phyloP scores from a whole-genome alignment of 2,329 filamentous ascomycete genomes.

The Fusarium anguioides region DNA sequence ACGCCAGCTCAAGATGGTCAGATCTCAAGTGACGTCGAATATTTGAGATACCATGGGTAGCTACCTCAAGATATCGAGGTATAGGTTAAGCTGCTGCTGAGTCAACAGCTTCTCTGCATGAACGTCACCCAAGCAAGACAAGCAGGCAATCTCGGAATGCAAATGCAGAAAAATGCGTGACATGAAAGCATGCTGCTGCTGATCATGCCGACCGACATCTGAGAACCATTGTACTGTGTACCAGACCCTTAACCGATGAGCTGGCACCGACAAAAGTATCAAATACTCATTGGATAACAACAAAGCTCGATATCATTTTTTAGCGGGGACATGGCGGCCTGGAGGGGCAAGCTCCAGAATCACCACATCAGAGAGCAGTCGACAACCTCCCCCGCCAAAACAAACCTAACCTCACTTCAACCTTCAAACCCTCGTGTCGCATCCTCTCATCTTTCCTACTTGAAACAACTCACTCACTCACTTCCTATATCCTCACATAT shows the following conservation, averaged over 20 bases:
- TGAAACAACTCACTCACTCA: slow-evolving; percentile 2
- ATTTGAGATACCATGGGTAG: too few relatives aligned
- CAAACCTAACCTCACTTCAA: slow-evolving; percentile 30
- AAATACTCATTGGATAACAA: slow-evolving; percentile 27
- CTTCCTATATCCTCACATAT: slow-evolving; percentile 22
- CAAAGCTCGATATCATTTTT: slow-evolving; percentile 33
- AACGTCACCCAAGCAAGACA: slow-evolving; percentile 15
- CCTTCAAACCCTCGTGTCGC: slow-evolving; percentile 37
- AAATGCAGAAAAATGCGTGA: slow-evolving; percentile 36
- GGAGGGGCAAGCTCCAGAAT: slow-evolving; percentile 42
- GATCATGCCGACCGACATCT: slow-evolving; percentile 34
- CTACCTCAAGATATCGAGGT: neutral
- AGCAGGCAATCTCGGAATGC: neutral
- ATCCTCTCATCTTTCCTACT: slow-evolving; percentile 23
- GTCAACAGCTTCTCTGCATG: slow-evolving; percentile 9
- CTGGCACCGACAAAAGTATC: slow-evolving; percentile 16
- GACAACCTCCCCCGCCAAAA: slow-evolving; percentile 38
- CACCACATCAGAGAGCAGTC: slow-evolving; percentile 35
- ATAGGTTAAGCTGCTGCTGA: slow-evolving; percentile 15
- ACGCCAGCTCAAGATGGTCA: slow-evolving; percentile 9
- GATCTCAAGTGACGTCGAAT: slow-evolving; percentile 21
- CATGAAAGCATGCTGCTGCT: slow-evolving; percentile 33
- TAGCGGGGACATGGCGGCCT: slow-evolving; percentile 37
- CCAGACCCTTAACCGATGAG: slow-evolving; percentile 1
- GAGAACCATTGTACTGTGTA: slow-evolving; percentile 27